Percentiles rank a stretch among this genome's conserved stretches.
Conservation (phyloP, 192 early-diverging fungal genomes). For the Fimicolochytrium jonesii region DNA sequence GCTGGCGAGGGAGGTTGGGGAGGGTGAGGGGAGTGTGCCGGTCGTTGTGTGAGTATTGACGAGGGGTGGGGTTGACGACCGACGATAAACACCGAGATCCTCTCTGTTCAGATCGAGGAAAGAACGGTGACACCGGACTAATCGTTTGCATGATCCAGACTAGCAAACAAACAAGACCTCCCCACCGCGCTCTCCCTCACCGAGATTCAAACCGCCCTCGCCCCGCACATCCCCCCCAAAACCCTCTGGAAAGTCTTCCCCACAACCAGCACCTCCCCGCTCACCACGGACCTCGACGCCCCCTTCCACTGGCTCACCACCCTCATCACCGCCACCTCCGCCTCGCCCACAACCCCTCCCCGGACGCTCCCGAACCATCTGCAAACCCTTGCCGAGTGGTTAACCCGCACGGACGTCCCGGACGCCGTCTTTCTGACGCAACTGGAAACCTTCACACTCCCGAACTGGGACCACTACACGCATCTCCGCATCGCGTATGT, state of each 20-base stretch:
- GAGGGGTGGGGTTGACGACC: too few relatives aligned
- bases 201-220: too few relatives aligned
- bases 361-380: too few relatives aligned
- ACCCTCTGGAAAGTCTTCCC: background rate
- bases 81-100: background rate
- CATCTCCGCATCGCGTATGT: slow-evolving; percentile 3
- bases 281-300: background rate
- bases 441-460: background rate
- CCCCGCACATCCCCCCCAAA: background rate
- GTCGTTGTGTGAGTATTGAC: background rate
- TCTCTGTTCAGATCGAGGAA: background rate
- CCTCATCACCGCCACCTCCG: too few relatives aligned
- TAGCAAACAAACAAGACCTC: background rate
- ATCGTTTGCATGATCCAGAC: background rate
- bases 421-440: background rate
- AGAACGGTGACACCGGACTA: too few relatives aligned
- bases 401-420: background rate
- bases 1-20: background rate
- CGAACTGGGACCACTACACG: slow-evolving; percentile 3
- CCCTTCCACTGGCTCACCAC: background rate
- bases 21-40: background rate
- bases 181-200: background rate
- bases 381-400: background rate
- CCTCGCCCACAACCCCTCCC: too few relatives aligned
- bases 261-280: background rate